Base-by-base conservation (phyloP, 306 rosid genomes). In the Castanea mollissima region DNA sequence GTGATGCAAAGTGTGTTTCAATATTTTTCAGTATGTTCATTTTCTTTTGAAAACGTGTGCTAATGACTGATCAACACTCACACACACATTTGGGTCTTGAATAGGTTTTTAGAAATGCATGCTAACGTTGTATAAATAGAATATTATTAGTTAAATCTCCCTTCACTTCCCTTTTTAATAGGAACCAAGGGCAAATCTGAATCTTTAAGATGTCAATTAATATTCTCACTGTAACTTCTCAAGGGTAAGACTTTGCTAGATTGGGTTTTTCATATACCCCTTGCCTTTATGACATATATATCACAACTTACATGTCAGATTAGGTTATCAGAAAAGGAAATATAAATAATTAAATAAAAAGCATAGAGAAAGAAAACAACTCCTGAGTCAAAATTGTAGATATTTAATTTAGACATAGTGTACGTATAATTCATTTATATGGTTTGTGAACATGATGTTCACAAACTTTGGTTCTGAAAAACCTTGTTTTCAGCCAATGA, bases 391-490 rank as follows among this genome's bases (percentile, higher is more conserved):
- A 62, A 27, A 23, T 62, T 25, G 5, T 23, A 23, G 38, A 41
- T 62, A 11, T 13, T n/a, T 44, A 44, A 19, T 71, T 27, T 38
- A 84, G 69, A 73, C 60, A 54, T 73, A 46, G 76, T 31, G 69
- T 34, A 20, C 81, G 49, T 68, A 56, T 76, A 67, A 4, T 55
- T 52, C 62, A 64, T 35, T 70, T 46, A 68, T 49, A 41, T 74
- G 38, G 12, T 72, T 60, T 73, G 77, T 8, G 70, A 75, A 76
- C 65, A 67, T n/a, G 51, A 79, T 57, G 69, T 60, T 49, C 71
- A 82, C 54, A 55, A 74, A 71, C 69, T 78, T 76, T 62, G 63
- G 29, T 71, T 74, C 71, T 57, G 15, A 35, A 60, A 68, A 41
- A 8, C 12, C 12, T 41, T 41, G 3, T 41, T 41, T 41, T 41